Evolutionary conservation across 495 filamentous ascomycete species (phyloP), one percentile per base, ranked within the genome.

Genomic region (Lepraria neglecta): DNA sequence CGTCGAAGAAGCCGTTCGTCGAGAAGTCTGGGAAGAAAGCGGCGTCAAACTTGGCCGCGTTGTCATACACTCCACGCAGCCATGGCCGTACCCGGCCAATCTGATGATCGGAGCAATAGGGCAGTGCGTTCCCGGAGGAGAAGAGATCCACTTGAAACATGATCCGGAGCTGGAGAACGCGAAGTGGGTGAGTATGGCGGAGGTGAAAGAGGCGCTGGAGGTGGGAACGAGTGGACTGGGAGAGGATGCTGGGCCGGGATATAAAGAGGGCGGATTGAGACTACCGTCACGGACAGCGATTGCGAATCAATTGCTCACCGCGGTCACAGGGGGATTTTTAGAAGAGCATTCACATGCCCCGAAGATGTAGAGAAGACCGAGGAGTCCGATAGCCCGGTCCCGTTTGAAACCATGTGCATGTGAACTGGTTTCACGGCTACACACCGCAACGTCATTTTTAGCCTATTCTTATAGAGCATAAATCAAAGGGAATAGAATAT

Each of bases 1-100:
- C 11, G 86, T 97, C 60, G 95, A 97, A 70, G 95, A 97, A 73
- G 91, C 94, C 6, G 92, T 97, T 1, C 84, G 95, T 0, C 80
- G 94, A 55, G 95, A 98, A 73, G 91, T 96, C 1, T 97, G 91
- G 90, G 94, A 98, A 70, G 94, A 98, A 71, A 83, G 86, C 46
- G 94, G 94, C 3, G 89, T 97, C 17, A 78, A 75, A 9, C 81
- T 96, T 3, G 92, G 90, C 9, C 81, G 92, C 1, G 95, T 98
- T 17, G 82, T 96, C 1, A 86, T 98, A 58, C 92, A 98, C 69
- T 89, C 85, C 27, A 91, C 91, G 59, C 94, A 98, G 75, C 94
- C 94, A 9, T 91, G 89, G 88, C 88, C 88, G 12, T 92, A 89
- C 70, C 88, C 89, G 0, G 89, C 89, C 7, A 96, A 87, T 67